Evolutionary conservation across 2,329 filamentous ascomycete genomes (phyloP).

Genomic region (Tolypocladium ophioglossoides): DNA sequence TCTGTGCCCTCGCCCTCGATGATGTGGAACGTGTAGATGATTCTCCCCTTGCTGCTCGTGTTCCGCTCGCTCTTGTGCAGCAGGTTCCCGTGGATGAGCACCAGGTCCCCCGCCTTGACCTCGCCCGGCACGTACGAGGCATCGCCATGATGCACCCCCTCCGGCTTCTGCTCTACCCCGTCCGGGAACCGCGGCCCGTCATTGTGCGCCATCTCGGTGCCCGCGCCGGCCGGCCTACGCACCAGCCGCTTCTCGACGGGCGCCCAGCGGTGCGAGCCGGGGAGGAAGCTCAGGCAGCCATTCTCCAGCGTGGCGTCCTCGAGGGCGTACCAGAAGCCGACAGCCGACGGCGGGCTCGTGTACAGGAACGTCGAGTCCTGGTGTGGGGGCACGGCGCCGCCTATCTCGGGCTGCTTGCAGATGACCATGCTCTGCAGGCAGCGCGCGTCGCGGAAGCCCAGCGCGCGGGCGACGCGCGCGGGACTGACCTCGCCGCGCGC

Average conservation of each 20-base stretch:
- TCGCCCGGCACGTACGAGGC: constrained; percentile 66
- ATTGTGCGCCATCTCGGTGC: constrained; percentile 66
- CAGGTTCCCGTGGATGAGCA: constrained; percentile 91
- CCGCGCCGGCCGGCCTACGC: constrained; percentile 38
- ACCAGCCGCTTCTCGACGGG: constrained; percentile 68
- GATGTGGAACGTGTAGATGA: constrained; percentile 96
- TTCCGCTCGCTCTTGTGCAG: constrained; percentile 96
- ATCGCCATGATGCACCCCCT: constrained; percentile 23
- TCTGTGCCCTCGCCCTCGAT: constrained; percentile 67
- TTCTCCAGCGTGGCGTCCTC: constrained; percentile 84
- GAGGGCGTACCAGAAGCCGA: constrained; percentile 95
- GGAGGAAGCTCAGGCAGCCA: constrained; percentile 79
- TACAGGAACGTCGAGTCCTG: constrained; percentile 92
- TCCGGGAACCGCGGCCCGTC: constrained; percentile 52
- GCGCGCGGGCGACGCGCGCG: constrained; percentile 53
- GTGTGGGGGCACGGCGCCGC: constrained; percentile 80
- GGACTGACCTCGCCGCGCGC: constrained; percentile 27
- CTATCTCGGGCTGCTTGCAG: constrained; percentile 95
- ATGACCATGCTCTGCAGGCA: constrained; percentile 94
- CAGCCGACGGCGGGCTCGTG: constrained; percentile 76
- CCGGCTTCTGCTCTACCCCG: constrained; percentile 23
- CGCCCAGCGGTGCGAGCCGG: constrained; percentile 68
- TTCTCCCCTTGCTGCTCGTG: constrained; percentile 70
- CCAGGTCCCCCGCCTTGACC: constrained; percentile 82
- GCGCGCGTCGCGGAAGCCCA: constrained; percentile 68